These are phyloP conservation scores for Rubroboletus satanas DNA, from an alignment of 768 basidiomycete genomes.

Conservation along the genomic window DNA sequence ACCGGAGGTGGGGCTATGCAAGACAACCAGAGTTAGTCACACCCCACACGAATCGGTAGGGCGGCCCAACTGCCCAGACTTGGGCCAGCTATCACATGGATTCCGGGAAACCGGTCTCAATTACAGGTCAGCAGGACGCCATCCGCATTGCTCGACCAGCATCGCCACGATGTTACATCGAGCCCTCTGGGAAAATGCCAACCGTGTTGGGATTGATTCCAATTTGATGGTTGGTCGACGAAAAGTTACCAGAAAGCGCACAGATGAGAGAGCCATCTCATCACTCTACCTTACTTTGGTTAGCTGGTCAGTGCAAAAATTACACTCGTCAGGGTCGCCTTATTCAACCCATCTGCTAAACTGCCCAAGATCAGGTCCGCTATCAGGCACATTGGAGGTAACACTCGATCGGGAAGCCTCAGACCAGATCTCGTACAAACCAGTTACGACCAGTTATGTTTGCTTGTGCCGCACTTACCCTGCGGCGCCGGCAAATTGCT, in stretches of 20 bases:
- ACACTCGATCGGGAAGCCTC: conserved; percentile 24
- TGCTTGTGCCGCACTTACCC: conserved; percentile 29
- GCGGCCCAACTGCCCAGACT: conserved; percentile 9
- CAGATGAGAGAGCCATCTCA: conserved; percentile 17
- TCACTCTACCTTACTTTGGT: conserved; percentile 31
- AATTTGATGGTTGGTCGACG: conserved; percentile 19
- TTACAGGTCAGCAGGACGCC: conserved; percentile 16
- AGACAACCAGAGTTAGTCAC: conserved; percentile 14
- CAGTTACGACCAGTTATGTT: conserved; percentile 29
- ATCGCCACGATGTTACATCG: conserved; percentile 22
- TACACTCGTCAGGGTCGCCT: conserved; percentile 25
- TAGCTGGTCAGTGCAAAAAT: conserved; percentile 20
- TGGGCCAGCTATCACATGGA: conserved; percentile 1
- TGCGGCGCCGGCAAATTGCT: conserved; percentile 32
- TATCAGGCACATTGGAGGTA: conserved; percentile 29
- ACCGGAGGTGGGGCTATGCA: conserved; percentile 30
- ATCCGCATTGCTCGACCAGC: conserved; percentile 10
- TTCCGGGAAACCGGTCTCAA: conserved; percentile 17
- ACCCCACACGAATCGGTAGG: conserved; percentile 5
- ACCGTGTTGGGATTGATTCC: conserved; percentile 17
- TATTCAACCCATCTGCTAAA: conserved; percentile 15
- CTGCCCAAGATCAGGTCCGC: conserved; percentile 28
- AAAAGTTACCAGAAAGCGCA: conserved; percentile 9
- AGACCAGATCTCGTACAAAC: conserved; percentile 28
- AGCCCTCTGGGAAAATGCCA: conserved; percentile 11